phyloP scores from a whole-genome alignment of 495 filamentous ascomycete species.

The Penicillium canescens region DNA sequence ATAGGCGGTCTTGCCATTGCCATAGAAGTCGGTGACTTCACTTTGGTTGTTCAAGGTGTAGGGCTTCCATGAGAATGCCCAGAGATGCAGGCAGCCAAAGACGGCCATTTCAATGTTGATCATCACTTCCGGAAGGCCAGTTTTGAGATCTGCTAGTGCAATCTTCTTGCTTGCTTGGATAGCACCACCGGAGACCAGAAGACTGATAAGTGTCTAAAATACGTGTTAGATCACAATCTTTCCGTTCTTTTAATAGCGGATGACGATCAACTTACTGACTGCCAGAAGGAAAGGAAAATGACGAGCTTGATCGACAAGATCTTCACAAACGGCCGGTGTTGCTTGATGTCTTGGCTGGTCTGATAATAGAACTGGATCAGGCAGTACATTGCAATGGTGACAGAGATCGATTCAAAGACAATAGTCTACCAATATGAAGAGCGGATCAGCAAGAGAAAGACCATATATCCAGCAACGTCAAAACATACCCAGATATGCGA shows the following conservation, averaged over 20 bases:
- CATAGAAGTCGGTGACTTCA: slow-evolving; percentile 47
- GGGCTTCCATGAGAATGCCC: slow-evolving; percentile 75
- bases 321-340: slow-evolving; percentile 77
- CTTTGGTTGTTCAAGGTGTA: slow-evolving; percentile 49
- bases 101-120: slow-evolving; percentile 88
- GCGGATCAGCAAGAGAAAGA: slow-evolving; percentile 35
- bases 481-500: slow-evolving; percentile 76
- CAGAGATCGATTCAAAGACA: slow-evolving; percentile 68
- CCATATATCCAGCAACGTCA: slow-evolving; percentile 42
- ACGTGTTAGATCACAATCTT: background rate
- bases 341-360: slow-evolving; percentile 64
- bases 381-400: slow-evolving; percentile 89
- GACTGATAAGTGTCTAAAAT: slow-evolving; percentile 60
- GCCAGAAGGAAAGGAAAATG: slow-evolving; percentile 96
- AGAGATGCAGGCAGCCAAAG: slow-evolving; percentile 77
- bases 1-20: slow-evolving; percentile 52
- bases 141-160: slow-evolving; percentile 71
- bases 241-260: no score
- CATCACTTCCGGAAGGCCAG: slow-evolving; percentile 76
- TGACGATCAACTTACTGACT: slow-evolving; percentile 50
- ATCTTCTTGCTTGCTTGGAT: slow-evolving; percentile 63
- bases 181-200: slow-evolving; percentile 62
- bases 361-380: slow-evolving; percentile 89
- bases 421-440: slow-evolving; percentile 49
- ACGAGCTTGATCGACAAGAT: slow-evolving; percentile 88